Evolutionary conservation across 352 stramenopile genomes (phyloP).

Genomic region (Peronospora tabacina): DNA sequence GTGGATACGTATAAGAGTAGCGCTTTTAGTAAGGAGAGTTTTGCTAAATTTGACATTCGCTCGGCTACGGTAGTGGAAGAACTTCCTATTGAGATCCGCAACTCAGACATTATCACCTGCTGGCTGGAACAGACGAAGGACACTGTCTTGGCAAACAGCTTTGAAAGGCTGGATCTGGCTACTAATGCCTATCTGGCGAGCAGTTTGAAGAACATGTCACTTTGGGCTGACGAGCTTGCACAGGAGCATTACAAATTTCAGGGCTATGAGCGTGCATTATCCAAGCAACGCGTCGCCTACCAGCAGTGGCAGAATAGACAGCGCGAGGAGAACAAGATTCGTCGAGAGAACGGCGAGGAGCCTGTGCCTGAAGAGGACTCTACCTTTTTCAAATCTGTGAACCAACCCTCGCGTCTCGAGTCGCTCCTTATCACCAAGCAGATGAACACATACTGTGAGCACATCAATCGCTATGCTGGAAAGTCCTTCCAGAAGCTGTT

Average conservation of each 20-base stretch:
- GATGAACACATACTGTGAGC: slow-evolving; percentile 90
- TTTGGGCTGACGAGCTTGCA: slow-evolving; percentile 95
- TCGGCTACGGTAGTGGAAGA: slow-evolving; percentile 92
- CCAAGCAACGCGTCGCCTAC: slow-evolving; percentile 78
- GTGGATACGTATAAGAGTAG: slow-evolving; percentile 86
- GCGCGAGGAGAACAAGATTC: slow-evolving; percentile 83
- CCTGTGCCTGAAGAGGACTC: slow-evolving; percentile 77
- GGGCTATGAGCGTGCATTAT: slow-evolving; percentile 79
- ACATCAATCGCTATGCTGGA: slow-evolving; percentile 88
- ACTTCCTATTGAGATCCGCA: slow-evolving; percentile 93
- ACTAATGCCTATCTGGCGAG: slow-evolving; percentile 95
- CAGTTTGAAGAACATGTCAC: slow-evolving; percentile 96
- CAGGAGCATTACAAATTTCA: slow-evolving; percentile 93
- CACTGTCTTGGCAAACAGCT: slow-evolving; percentile 65
- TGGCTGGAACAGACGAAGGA: slow-evolving; percentile 88
- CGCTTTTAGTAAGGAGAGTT: slow-evolving; percentile 78
- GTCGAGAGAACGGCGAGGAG: slow-evolving; percentile 69
- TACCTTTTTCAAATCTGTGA: slow-evolving; percentile 81
- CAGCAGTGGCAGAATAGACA: slow-evolving; percentile 83
- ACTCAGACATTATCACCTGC: slow-evolving; percentile 91
- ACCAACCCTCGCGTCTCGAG: slow-evolving; percentile 83
- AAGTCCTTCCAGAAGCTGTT: slow-evolving; percentile 90
- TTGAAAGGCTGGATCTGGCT: slow-evolving; percentile 94
- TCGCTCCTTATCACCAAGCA: slow-evolving; percentile 88
- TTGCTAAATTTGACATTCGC: slow-evolving; percentile 76